phyloP scores from a whole-genome alignment of 768 basidiomycete genomes.

The Xerocomellus intermedius region DNA sequence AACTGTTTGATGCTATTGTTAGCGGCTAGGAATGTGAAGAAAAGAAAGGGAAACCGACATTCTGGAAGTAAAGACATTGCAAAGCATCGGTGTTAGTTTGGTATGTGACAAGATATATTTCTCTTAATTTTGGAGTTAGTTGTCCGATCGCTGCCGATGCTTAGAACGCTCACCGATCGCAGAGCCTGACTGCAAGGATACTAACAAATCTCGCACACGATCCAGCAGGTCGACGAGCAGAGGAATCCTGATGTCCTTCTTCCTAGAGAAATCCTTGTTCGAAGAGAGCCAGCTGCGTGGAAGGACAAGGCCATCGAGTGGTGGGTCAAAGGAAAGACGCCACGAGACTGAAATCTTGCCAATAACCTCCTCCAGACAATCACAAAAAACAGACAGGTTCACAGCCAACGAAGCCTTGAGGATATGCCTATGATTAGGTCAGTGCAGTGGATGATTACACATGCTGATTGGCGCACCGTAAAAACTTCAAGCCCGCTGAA shows the following conservation, averaged over 20 bases:
- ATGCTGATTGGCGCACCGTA: slow-evolving; percentile 34
- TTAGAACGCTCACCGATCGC: slow-evolving; percentile 22
- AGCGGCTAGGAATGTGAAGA: not conserved
- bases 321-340: slow-evolving; percentile 15
- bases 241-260: slow-evolving; percentile 9
- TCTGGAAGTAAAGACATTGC: slow-evolving; percentile 44
- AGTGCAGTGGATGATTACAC: not conserved
- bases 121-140: not conserved
- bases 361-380: slow-evolving; percentile 49
- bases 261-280: slow-evolving; percentile 11
- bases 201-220: slow-evolving; percentile 24
- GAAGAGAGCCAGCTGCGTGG: slow-evolving; percentile 52
- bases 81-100: slow-evolving; percentile 15
- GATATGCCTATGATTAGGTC: slow-evolving; percentile 41
- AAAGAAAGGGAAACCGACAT: slow-evolving; percentile 37
- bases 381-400: slow-evolving; percentile 49
- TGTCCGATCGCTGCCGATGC: not conserved
- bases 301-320: slow-evolving; percentile 47
- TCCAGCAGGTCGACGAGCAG: slow-evolving; percentile 11
- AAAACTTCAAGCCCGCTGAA: slow-evolving; percentile 36
- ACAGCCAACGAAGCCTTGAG: slow-evolving; percentile 36
- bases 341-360: slow-evolving; percentile 39
- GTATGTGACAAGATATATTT: not conserved
- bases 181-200: slow-evolving; percentile 28
- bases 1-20: slow-evolving; percentile 33